Evolutionary conservation across 1,284 basidiomycete genomes (phyloP).

Genomic region (Melampsora americana): DNA sequence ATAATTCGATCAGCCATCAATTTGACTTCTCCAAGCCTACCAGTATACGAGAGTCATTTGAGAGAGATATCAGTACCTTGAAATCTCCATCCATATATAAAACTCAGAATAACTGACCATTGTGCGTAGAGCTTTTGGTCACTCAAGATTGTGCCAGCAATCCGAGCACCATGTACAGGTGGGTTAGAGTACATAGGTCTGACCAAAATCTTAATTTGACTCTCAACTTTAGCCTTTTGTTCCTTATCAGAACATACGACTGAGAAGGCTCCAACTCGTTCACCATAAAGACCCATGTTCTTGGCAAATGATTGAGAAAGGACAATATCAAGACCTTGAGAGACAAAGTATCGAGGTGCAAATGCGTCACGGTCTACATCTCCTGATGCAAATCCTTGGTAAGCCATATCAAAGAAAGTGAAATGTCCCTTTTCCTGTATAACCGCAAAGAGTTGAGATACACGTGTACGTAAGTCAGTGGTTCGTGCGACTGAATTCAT

Average conservation of each 20-base stretch:
- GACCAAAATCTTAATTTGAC: slow-evolving; percentile 80
- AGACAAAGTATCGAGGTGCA: slow-evolving; percentile 54
- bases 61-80: slow-evolving; percentile 68
- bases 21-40: slow-evolving; percentile 53
- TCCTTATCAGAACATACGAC: slow-evolving; percentile 52
- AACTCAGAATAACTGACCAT: slow-evolving; percentile 49
- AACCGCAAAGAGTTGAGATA: background rate
- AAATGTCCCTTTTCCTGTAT: slow-evolving; percentile 72
- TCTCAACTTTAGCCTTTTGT: slow-evolving; percentile 52
- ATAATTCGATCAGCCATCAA: slow-evolving; percentile 55
- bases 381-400: slow-evolving; percentile 58
- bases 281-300: slow-evolving; percentile 56
- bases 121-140: slow-evolving; percentile 55
- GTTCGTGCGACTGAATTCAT: background rate
- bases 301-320: slow-evolving; percentile 55
- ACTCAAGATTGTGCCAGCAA: slow-evolving; percentile 56
- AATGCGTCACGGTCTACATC: slow-evolving; percentile 53
- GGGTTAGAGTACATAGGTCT: slow-evolving; percentile 99
- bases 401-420: slow-evolving; percentile 96
- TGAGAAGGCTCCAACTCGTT: slow-evolving; percentile 54
- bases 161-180: slow-evolving; percentile 68
- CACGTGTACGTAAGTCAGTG: background rate
- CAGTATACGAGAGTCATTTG: slow-evolving; percentile 60
- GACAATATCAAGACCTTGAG: slow-evolving; percentile 53
- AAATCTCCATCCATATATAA: slow-evolving; percentile 51